Evolutionary conservation across 2,329 filamentous ascomycete species (phyloP).

Genomic region (Hymenotorrendiella dingleyae): DNA sequence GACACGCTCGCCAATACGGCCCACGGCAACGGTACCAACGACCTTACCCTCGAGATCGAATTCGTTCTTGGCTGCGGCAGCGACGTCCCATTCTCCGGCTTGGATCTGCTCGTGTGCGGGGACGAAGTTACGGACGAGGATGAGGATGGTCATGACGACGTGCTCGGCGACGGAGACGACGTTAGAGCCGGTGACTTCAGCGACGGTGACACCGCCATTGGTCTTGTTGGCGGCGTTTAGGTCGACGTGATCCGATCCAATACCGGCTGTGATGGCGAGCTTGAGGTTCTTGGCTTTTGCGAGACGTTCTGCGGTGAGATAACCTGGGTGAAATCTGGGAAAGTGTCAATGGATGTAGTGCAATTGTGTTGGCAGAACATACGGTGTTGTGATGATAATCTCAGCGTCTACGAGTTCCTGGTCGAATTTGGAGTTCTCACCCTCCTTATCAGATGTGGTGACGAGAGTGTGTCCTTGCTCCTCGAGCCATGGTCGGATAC

Average conservation of each 20-base stretch:
- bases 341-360: background rate
- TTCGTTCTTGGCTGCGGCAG: constrained; percentile 95
- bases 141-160: constrained; percentile 97
- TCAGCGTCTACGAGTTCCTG: constrained; percentile 94
- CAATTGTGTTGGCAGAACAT: constrained; percentile 25
- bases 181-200: constrained; percentile 96
- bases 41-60: constrained; percentile 97
- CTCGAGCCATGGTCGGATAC: constrained; percentile 95
- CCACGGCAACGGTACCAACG: constrained; percentile 94
- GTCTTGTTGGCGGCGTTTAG: constrained; percentile 89
- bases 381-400: constrained; percentile 99
- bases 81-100: constrained; percentile 89
- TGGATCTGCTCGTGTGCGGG: constrained; percentile 93
- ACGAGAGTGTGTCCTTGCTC: constrained; percentile 93
- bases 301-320: constrained; percentile 92
- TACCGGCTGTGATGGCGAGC: constrained; percentile 93
- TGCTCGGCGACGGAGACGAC: constrained; percentile 98
- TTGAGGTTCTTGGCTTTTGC: constrained; percentile 99
- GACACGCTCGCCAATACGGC: constrained; percentile 96
- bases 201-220: constrained; percentile 95
- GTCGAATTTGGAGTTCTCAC: constrained; percentile 87
- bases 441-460: constrained; percentile 97
- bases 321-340: constrained; percentile 88
- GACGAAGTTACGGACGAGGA: constrained; percentile 95
- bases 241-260: constrained; percentile 97